These are phyloP conservation scores for Lipomyces sp. DNA, from an alignment of 805 yeast species.

Conservation along the genomic window DNA sequence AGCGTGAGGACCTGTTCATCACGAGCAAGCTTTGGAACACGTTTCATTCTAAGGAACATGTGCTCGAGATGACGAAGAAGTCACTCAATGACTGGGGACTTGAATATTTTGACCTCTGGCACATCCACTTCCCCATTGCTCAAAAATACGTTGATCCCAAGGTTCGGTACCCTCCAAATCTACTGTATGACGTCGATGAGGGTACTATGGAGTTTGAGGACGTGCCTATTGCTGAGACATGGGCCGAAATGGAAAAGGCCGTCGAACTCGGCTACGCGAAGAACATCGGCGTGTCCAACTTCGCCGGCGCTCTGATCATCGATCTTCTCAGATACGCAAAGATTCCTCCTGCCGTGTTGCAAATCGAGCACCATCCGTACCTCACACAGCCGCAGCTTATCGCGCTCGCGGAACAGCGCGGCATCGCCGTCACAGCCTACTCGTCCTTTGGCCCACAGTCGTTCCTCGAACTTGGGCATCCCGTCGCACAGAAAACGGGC, in stretches of 20 bases:
- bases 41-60: slow-evolving; percentile 60
- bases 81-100: slow-evolving; percentile 65
- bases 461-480: slow-evolving; percentile 60
- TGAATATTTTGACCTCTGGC: slow-evolving; percentile 76
- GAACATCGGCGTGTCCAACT: slow-evolving; percentile 82
- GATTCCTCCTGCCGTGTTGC: slow-evolving; percentile 74
- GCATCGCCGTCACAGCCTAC: slow-evolving; percentile 70
- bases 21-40: slow-evolving; percentile 85
- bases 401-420: slow-evolving; percentile 55
- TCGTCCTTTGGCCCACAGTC: slow-evolving; percentile 85
- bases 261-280: slow-evolving; percentile 63
- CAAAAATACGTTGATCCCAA: slow-evolving; percentile 77
- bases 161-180: slow-evolving; percentile 74
- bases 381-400: slow-evolving; percentile 67
- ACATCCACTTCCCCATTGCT: slow-evolving; percentile 87
- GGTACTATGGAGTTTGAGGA: slow-evolving; percentile 48
- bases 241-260: slow-evolving; percentile 69
- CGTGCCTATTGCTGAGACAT: slow-evolving; percentile 71
- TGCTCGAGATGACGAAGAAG: slow-evolving; percentile 57
- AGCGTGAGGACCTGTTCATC: slow-evolving; percentile 69
- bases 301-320: slow-evolving; percentile 55
- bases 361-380: slow-evolving; percentile 91
- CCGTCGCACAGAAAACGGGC: slow-evolving; percentile 51
- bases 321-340: slow-evolving; percentile 68
- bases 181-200: slow-evolving; percentile 31